phyloP scores from a whole-genome alignment of 2,329 filamentous ascomycete species.

The Botryosphaeria dothidea region DNA sequence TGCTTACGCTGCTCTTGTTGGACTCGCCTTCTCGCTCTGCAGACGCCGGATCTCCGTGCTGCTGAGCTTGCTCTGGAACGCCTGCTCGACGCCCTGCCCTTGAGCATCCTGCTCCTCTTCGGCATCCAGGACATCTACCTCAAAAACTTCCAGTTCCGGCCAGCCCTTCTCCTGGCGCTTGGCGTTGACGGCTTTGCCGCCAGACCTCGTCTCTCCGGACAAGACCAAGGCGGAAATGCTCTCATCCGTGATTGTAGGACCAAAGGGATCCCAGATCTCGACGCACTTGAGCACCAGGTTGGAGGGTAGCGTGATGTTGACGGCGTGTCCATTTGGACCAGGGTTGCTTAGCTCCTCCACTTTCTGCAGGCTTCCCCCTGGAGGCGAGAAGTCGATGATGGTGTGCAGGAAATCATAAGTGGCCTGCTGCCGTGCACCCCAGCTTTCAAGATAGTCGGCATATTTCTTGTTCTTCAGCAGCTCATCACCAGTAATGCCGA shows the following conservation, averaged over 20 bases:
- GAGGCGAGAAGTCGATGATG: constrained; percentile 60
- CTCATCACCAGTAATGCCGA: constrained; percentile 87
- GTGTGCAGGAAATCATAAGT: constrained; percentile 70
- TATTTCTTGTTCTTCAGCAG: constrained; percentile 88
- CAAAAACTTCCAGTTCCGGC: constrained; percentile 74
- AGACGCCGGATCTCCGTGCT: constrained; percentile 75
- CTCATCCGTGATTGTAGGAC: constrained; percentile 83
- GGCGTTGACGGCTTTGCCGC: constrained; percentile 84
- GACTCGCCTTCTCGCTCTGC: constrained; percentile 19
- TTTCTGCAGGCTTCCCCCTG: constrained; percentile 44
- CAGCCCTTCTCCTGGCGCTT: constrained; percentile 75
- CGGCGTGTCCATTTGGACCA: constrained; percentile 53
- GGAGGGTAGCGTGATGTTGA: constrained; percentile 60
- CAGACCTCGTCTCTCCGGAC: constrained; percentile 82
- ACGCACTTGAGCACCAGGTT: constrained; percentile 74
- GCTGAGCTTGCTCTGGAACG: constrained; percentile 83
- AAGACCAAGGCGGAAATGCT: constrained; percentile 79
- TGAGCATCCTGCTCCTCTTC: constrained; percentile 51
- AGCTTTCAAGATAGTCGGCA: constrained; percentile 76
- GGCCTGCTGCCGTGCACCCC: constrained; percentile 69
- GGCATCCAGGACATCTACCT: constrained; percentile 83
- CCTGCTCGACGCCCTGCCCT: constrained; percentile 45
- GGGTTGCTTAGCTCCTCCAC: constrained; percentile 48
- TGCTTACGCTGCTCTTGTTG: neutral
- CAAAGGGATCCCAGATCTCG: constrained; percentile 83